These are phyloP conservation scores for Herpotrichia juniperi DNA, from an alignment of 2,329 filamentous ascomycete species.

Conservation along the genomic window DNA sequence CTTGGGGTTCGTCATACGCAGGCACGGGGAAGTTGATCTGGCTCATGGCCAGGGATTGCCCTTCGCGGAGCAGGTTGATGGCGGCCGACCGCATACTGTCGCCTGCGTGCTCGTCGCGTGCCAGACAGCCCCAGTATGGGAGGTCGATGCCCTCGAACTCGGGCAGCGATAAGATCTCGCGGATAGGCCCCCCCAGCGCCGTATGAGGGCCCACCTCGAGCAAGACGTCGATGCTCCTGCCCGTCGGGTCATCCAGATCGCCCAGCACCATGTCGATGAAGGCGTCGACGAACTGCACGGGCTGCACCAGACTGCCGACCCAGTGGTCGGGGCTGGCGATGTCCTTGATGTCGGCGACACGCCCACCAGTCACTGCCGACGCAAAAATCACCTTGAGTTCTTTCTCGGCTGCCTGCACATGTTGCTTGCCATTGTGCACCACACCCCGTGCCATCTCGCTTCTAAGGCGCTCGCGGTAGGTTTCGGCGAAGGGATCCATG, in stretches of 20 bases:
- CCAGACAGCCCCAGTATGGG: too few relatives aligned
- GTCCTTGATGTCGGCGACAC: background rate
- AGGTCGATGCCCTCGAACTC: background rate
- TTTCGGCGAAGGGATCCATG: constrained; percentile 29
- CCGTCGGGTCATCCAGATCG: background rate
- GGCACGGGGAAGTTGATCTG: background rate
- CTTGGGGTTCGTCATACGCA: too few relatives aligned
- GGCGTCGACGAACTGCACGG: constrained; percentile 16
- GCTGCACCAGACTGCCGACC: constrained; percentile 15
- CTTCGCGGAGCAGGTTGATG: background rate
- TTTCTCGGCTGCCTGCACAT: background rate
- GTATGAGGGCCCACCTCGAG: constrained; percentile 3
- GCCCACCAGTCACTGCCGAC: background rate
- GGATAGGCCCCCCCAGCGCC: background rate
- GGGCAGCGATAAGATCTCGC: background rate
- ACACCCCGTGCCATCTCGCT: too few relatives aligned
- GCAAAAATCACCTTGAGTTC: too few relatives aligned
- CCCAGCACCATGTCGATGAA: background rate
- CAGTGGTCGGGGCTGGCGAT: constrained; percentile 7
- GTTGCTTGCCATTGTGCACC: background rate
- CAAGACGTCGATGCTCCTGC: background rate
- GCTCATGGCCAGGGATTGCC: background rate
- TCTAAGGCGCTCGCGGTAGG: constrained; percentile 7
- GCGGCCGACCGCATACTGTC: too few relatives aligned
- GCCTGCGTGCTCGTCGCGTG: too few relatives aligned